Evolutionary conservation across 495 filamentous ascomycete species (phyloP).

Genomic region (Thermochaetoides thermophila): DNA sequence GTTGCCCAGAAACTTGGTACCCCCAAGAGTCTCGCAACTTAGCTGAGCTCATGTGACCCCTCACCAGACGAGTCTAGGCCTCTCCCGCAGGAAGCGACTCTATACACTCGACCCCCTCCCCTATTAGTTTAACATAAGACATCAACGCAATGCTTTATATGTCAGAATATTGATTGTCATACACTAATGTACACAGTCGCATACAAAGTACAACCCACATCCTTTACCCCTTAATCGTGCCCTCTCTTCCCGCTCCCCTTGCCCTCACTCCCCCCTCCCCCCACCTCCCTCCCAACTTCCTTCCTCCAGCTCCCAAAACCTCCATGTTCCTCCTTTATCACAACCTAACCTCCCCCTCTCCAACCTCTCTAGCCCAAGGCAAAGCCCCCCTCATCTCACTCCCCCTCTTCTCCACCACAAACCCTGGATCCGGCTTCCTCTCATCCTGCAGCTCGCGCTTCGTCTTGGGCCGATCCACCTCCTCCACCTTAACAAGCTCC

Average conservation of each 20-base stretch:
- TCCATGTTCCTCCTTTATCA: not conserved
- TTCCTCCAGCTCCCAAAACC: not conserved
- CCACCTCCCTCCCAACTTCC: not conserved
- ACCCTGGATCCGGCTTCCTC: conserved; percentile 71
- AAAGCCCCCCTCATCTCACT: not conserved
- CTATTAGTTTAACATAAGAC: too few relatives aligned
- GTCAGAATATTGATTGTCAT: not conserved
- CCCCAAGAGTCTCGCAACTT: too few relatives aligned
- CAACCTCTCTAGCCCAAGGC: not conserved
- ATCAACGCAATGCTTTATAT: not conserved
- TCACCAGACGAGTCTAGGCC: too few relatives aligned
- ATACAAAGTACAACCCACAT: not conserved
- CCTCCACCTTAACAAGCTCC: conserved; percentile 76
- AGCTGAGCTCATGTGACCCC: too few relatives aligned
- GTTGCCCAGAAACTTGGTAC: too few relatives aligned
- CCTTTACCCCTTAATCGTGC: not conserved
- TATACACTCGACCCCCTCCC: too few relatives aligned
- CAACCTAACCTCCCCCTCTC: conserved; percentile 6
- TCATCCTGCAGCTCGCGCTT: conserved; percentile 57
- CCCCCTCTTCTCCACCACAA: conserved; percentile 56
- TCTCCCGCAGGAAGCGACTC: too few relatives aligned
- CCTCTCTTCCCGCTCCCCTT: not conserved
- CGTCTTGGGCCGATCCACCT: conserved; percentile 59
- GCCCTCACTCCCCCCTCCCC: not conserved
- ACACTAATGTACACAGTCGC: conserved; percentile 4